These are phyloP conservation scores for Sarocladium strictum DNA, from an alignment of 2,329 filamentous ascomycete genomes.

Conservation along the genomic window DNA sequence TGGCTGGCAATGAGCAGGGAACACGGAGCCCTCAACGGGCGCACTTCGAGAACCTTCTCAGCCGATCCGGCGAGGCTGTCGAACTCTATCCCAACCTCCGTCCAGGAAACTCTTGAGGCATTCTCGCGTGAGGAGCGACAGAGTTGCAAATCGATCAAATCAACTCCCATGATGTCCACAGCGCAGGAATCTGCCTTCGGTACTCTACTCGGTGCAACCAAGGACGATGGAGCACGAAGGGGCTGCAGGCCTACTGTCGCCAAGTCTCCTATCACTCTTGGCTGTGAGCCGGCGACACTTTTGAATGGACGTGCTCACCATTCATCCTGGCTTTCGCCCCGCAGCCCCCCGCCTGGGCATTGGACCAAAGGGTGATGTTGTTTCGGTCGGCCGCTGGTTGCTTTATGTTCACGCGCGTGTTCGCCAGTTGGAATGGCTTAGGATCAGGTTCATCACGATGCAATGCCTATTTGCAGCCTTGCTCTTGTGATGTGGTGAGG, in stretches of 20 bases:
- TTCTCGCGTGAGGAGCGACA: neutral
- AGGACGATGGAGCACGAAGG: neutral
- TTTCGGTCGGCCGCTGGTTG: neutral
- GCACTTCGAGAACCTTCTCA: neutral
- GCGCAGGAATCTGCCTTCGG: neutral
- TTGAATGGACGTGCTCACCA: neutral
- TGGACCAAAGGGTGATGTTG: neutral
- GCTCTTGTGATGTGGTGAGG: neutral
- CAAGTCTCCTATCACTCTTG: slow-evolving; percentile 7
- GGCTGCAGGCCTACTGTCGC: neutral
- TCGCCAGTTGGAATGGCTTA: neutral
- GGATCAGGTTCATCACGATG: too few relatives aligned
- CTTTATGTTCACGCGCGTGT: neutral
- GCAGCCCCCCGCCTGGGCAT: neutral
- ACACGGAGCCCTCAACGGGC: neutral
- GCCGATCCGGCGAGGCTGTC: neutral
- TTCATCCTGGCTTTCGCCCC: slow-evolving; percentile 3
- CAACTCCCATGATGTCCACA: neutral
- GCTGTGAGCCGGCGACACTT: neutral
- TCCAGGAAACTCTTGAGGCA: neutral
- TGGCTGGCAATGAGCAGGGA: slow-evolving; percentile 5
- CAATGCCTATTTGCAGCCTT: neutral
- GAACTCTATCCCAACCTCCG: slow-evolving; percentile 1
- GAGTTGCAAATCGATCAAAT: neutral
- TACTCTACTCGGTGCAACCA: neutral